Percentiles rank a stretch among this genome's conserved stretches.
These are phyloP conservation scores for Periconia sp. DNA, from an alignment of 2,329 filamentous ascomycete genomes.

Conservation along the genomic window DNA sequence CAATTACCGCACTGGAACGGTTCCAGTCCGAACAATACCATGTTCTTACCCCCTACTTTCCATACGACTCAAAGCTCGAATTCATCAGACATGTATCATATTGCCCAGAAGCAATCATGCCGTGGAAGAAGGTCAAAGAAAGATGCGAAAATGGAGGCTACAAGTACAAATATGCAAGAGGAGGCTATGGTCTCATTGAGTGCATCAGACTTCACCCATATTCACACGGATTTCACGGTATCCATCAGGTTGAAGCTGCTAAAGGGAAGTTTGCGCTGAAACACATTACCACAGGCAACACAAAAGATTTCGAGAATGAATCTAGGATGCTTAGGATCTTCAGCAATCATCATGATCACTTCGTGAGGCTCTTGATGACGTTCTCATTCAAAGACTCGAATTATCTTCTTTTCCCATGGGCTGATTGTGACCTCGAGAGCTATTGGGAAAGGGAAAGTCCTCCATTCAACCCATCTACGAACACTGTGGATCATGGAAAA, in stretches of 20 bases:
- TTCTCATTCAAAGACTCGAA: constrained; percentile 1
- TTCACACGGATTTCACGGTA: constrained; percentile 7
- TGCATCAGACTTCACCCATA: constrained; percentile 1
- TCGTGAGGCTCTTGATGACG: constrained; percentile 12
- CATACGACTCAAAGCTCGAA: background rate
- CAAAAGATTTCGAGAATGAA: constrained; percentile 10
- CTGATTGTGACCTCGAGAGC: constrained; percentile 6
- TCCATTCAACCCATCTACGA: background rate
- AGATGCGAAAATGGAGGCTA: constrained; percentile 4
- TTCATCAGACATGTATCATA: constrained; percentile 6
- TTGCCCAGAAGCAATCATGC: background rate
- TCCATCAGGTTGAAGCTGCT: constrained; percentile 3
- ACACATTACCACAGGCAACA: constrained; percentile 2
- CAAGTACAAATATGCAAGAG: background rate
- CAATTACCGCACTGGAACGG: background rate
- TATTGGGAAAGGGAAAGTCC: constrained; percentile 5
- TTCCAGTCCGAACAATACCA: background rate
- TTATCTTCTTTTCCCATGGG: constrained; percentile 13
- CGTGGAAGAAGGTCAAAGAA: constrained; percentile 4
- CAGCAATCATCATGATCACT: constrained; percentile 11
- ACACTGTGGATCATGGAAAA: background rate
- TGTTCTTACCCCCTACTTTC: background rate
- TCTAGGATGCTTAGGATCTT: constrained; percentile 8
- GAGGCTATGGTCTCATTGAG: constrained; percentile 7
- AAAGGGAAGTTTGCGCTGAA: constrained; percentile 5